phyloP scores from a whole-genome alignment of 306 rosid genomes.

The Glycine tomentella region DNA sequence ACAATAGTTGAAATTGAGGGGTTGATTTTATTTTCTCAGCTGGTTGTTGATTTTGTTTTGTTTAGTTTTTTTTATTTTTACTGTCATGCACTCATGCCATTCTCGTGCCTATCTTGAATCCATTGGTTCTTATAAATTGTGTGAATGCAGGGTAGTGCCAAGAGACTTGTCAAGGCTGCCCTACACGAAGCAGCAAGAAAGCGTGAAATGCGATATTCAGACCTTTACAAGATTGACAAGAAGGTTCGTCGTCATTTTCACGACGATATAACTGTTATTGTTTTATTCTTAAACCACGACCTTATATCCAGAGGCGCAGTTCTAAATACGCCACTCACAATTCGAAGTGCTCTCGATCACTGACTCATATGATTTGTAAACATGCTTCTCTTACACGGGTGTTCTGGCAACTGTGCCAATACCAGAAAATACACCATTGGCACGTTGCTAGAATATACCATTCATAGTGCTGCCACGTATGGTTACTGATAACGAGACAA shows the following conservation, averaged over 20 bases:
- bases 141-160: conserved; percentile 84
- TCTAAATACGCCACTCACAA: conserved; percentile 62
- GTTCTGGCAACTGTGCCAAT: conserved; percentile 30
- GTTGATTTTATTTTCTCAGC: no score
- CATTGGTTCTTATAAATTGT: conserved; percentile 29
- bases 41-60: background rate
- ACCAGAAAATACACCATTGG: conserved; percentile 24
- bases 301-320: conserved; percentile 64
- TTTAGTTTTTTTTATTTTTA: background rate
- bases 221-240: conserved; percentile 76
- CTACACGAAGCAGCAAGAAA: conserved; percentile 90
- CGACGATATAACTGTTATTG: conserved; percentile 82
- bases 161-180: conserved; percentile 85
- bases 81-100: no score
- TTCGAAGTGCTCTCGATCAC: conserved; percentile 69
- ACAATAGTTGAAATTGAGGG: no score
- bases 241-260: conserved; percentile 89
- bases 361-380: conserved; percentile 40
- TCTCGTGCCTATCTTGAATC: background rate
- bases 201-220: conserved; percentile 85
- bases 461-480: conserved; percentile 36
- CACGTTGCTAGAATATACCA: conserved; percentile 37
- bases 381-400: conserved; percentile 46
- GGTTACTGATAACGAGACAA: conserved; percentile 36
- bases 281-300: conserved; percentile 84